phyloP scores from a whole-genome alignment of 495 filamentous ascomycete genomes.

The Xylaria bambusicola region DNA sequence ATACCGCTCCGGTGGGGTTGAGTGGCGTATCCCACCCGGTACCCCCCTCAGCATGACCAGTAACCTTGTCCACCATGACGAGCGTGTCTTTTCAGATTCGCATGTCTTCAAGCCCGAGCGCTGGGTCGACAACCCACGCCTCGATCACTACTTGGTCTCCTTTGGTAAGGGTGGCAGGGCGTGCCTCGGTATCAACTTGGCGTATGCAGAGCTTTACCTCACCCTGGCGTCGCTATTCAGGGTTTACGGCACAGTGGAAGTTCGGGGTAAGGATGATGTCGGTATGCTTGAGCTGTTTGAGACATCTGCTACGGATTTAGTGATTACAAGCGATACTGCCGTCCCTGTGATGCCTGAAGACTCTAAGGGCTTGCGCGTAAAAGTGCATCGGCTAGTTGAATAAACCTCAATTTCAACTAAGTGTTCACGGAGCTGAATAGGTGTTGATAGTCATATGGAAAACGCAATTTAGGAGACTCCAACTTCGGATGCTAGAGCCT shows the following conservation, averaged over 20 bases:
- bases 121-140: slow-evolving; percentile 33
- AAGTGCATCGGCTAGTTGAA: no score
- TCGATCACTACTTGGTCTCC: slow-evolving; percentile 25
- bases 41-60: slow-evolving; percentile 49
- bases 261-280: background rate
- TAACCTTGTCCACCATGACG: slow-evolving; percentile 42
- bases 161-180: slow-evolving; percentile 29
- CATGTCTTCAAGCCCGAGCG: slow-evolving; percentile 47
- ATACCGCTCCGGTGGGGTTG: slow-evolving; percentile 38
- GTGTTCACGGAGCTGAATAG: no score
- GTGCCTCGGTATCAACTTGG: slow-evolving; percentile 34
- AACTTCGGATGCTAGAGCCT: no score
- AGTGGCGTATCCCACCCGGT: slow-evolving; percentile 26
- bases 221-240: slow-evolving; percentile 12
- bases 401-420: no score
- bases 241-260: slow-evolving; percentile 7
- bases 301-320: slow-evolving; percentile 1
- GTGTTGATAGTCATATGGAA: no score
- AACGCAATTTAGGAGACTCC: no score
- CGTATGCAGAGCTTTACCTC: slow-evolving; percentile 19
- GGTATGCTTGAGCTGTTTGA: slow-evolving; percentile 14
- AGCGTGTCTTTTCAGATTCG: slow-evolving; percentile 43
- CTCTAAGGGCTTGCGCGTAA: slow-evolving; percentile 11
- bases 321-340: slow-evolving; percentile 9
- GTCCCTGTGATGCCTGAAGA: slow-evolving; percentile 6